phyloP scores from a whole-genome alignment of 345 rosid genomes.

The Abelmoschus esculentus region DNA sequence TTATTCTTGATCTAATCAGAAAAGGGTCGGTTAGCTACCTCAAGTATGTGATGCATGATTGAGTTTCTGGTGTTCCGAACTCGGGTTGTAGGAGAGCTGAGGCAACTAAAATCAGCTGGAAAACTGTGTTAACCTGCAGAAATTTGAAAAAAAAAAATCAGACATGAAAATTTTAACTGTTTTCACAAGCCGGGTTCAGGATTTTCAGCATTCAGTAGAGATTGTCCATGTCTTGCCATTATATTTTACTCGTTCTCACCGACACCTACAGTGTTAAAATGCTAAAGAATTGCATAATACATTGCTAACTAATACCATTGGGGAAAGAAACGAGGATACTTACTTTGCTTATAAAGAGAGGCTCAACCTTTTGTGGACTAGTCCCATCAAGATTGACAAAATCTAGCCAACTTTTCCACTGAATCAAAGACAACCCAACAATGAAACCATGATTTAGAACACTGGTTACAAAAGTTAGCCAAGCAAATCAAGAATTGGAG shows the following conservation, averaged over 20 bases:
- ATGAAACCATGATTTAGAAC: background rate
- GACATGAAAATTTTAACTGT: background rate
- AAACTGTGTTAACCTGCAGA: slow-evolving; percentile 82
- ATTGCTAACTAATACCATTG: background rate
- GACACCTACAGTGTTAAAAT: background rate
- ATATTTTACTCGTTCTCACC: background rate
- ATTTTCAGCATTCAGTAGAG: background rate
- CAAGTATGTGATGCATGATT: slow-evolving; percentile 56
- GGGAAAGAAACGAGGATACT: background rate
- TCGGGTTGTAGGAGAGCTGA: slow-evolving; percentile 90
- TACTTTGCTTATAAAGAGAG: slow-evolving; percentile 92
- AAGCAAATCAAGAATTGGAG: background rate
- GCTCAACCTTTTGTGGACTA: slow-evolving; percentile 62
- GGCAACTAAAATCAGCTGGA: slow-evolving; percentile 80
- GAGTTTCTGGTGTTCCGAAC: slow-evolving; percentile 62
- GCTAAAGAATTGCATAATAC: background rate
- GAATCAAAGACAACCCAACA: background rate
- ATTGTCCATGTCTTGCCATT: background rate
- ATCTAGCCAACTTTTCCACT: slow-evolving; percentile 72
- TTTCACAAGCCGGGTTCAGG: background rate
- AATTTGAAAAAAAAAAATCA: background rate
- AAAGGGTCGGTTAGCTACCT: slow-evolving; percentile 35
- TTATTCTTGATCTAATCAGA: background rate
- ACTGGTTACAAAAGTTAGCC: background rate
- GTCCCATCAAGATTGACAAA: slow-evolving; percentile 81